Evolutionary conservation across 2,329 filamentous ascomycete genomes (phyloP).

Genomic region (Emmonsia crescens): DNA sequence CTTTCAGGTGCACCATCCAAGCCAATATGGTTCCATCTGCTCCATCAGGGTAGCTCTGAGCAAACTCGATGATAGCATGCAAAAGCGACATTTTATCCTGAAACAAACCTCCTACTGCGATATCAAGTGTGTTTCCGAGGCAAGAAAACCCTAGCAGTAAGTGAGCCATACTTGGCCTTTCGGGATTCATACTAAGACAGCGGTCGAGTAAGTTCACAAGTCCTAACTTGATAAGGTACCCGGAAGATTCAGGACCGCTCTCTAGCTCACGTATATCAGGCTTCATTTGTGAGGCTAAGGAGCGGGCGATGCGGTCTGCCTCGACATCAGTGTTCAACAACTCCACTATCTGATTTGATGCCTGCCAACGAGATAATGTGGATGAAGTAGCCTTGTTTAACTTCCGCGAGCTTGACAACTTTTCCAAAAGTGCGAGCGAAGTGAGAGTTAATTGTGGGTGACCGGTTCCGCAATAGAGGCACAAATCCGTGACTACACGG

Average conservation of each 20-base stretch:
- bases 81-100: slow-evolving; percentile 61
- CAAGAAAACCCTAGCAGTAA: slow-evolving; percentile 80
- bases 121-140: slow-evolving; percentile 55
- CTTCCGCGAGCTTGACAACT: slow-evolving; percentile 72
- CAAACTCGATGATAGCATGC: slow-evolving; percentile 65
- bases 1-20: slow-evolving; percentile 60
- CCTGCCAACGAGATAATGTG: slow-evolving; percentile 49
- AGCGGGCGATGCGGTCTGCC: slow-evolving; percentile 65
- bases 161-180: slow-evolving; percentile 79
- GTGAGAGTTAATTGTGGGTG: slow-evolving; percentile 70
- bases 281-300: slow-evolving; percentile 58
- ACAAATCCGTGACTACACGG: slow-evolving; percentile 66
- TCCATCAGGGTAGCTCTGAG: slow-evolving; percentile 56
- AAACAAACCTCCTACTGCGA: slow-evolving; percentile 61
- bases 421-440: slow-evolving; percentile 73
- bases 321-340: slow-evolving; percentile 75
- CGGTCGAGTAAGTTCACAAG: slow-evolving; percentile 78
- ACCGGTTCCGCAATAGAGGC: slow-evolving; percentile 74
- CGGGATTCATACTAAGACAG: slow-evolving; percentile 63
- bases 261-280: slow-evolving; percentile 60
- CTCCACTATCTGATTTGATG: slow-evolving; percentile 75
- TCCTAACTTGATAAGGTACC: slow-evolving; percentile 71
- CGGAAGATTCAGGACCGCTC: slow-evolving; percentile 55
- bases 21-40: slow-evolving; percentile 50
- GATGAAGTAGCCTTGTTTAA: slow-evolving; percentile 60